phyloP scores from a whole-genome alignment of 2,329 filamentous ascomycete genomes.

The Claviceps africana region DNA sequence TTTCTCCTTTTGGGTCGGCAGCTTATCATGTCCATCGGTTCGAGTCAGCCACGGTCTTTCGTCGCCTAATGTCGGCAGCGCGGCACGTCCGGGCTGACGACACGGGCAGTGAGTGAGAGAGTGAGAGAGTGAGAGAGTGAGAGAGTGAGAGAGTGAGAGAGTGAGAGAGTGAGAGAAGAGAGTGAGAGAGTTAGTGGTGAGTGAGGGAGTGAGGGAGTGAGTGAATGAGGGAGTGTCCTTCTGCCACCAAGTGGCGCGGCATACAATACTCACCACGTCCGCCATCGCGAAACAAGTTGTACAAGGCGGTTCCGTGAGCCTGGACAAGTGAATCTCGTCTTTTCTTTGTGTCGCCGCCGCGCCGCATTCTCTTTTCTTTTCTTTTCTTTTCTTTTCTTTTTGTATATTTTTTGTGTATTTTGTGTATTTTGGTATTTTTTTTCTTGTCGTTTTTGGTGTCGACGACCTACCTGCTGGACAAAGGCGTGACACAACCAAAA shows the following conservation, averaged over 20 bases:
- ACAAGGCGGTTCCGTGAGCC: not conserved
- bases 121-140: no score
- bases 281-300: not conserved
- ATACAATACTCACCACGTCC: not conserved
- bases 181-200: no score
- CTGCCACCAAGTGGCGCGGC: not conserved
- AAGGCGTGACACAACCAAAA: not conserved
- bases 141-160: no score
- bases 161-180: no score
- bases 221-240: not conserved
- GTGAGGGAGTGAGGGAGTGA: no score
- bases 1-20: not conserved
- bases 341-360: not conserved
- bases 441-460: no score
- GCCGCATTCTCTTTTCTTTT: no score
- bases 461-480: not conserved
- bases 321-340: not conserved
- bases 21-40: not conserved
- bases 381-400: no score
- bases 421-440: no score
- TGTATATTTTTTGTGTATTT: no score
- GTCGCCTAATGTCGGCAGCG: not conserved
- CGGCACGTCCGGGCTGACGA: slow-evolving; percentile 1
- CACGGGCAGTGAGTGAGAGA: not conserved
- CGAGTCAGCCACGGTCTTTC: not conserved